A percentile compares a stretch with the other conserved stretches of the same genome.
These are phyloP conservation scores for Misopates orontium DNA, from an alignment of 257 asterid genomes.

Conservation along the genomic window DNA sequence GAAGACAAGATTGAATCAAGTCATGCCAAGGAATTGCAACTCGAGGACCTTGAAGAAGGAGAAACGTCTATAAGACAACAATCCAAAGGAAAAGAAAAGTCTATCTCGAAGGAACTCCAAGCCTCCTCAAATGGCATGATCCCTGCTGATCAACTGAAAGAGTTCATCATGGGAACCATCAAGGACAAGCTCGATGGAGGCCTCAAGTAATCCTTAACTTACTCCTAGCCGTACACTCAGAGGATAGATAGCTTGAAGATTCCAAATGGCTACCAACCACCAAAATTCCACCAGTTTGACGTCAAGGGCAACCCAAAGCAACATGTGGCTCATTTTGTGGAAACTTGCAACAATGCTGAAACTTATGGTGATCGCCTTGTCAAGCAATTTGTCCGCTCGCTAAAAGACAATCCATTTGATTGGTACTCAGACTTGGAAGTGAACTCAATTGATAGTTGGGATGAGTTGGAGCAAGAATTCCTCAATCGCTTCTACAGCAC, in stretches of 20 bases:
- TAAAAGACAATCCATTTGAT: neutral
- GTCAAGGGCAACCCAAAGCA: constrained; percentile 8
- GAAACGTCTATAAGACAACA: too few relatives aligned
- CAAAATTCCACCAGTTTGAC: constrained; percentile 4
- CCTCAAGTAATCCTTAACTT: neutral
- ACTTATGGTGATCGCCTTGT: neutral
- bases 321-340: constrained; percentile 5
- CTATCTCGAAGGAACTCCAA: too few relatives aligned
- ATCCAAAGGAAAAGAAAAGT: too few relatives aligned
- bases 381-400: neutral
- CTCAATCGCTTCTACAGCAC: constrained; percentile 7
- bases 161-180: too few relatives aligned
- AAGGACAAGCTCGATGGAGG: neutral
- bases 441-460: neutral
- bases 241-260: constrained; percentile 8
- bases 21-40: too few relatives aligned
- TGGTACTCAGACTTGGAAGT: neutral
- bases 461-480: neutral
- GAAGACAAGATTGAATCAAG: too few relatives aligned
- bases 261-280: neutral
- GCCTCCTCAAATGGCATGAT: too few relatives aligned
- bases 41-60: too few relatives aligned
- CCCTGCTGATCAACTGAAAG: too few relatives aligned
- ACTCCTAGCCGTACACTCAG: neutral
- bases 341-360: neutral